Base-by-base conservation (phyloP, 2,329 filamentous ascomycete genomes). In the Colletotrichum sp. region DNA sequence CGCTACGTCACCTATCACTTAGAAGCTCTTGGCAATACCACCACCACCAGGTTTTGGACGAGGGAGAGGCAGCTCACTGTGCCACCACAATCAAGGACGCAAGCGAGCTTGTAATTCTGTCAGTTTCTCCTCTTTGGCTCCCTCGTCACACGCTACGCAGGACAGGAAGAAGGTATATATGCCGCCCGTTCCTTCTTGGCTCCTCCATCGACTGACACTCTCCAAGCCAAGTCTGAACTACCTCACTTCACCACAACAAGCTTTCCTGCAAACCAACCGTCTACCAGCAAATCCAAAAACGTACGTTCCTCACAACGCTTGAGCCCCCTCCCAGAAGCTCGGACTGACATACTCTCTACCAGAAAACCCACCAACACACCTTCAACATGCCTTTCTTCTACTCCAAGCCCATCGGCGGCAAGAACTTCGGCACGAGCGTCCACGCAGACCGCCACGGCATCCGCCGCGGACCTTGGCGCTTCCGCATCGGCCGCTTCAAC, bases 381-480 rank as follows among this genome's bases (percentile, higher is more conserved):
- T 34, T 12, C 10, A 81, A 8, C 49, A 90, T 90, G 88, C 87
- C 85, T 73, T 81, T 90, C 72, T 88, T 87, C 81, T 89, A 86
- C 80, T 82, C 82, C 70, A 89, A 88, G 79, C 81, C 82, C 66
- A 69, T 90, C 77, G 89, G 89, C 77, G 85, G 86, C 68, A 85
- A 86, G 39, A 88, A 88, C 79, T 87, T 90, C 77, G 89, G 89
- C 77, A 90, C 89, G 39, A 89, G 83, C 80, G 82, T 90, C 69
- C 83, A 84, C 39, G 87, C 86, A 24, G 85, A 87, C 80, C 84
- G 84, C 13, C 82, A 88, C 77, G 89, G 89, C 62, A 82, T 90
- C 9, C 87, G 85, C 66, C 85, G 87, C 13, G 89, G 89, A 3
- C 88, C 88, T 5, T 90, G 88, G 87, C 84, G 89, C 59, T 87